Conservation (phyloP, 805 yeast species). For the Yarrowia sp. region DNA sequence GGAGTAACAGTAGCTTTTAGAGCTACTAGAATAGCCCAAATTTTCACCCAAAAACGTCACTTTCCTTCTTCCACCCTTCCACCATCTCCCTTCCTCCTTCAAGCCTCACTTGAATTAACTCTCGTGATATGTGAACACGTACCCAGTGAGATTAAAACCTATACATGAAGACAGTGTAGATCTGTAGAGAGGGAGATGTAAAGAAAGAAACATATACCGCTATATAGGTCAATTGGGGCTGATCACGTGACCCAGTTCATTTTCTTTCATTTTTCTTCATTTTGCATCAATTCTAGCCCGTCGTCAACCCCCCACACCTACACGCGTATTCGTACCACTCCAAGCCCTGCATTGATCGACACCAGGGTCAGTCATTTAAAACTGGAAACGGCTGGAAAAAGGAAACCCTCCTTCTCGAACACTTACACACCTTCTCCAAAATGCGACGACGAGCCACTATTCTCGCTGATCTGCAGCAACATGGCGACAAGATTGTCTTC, state of each 20-base stretch:
- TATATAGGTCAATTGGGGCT: not conserved
- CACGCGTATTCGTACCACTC: not conserved
- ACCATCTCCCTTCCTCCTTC: not conserved
- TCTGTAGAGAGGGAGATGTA: not conserved
- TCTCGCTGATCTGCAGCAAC: conserved; percentile 11
- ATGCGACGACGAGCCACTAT: conserved; percentile 24
- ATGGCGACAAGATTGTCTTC: conserved; percentile 22
- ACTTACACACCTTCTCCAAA: not conserved
- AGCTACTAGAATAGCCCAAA: no score
- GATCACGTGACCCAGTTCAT: no score
- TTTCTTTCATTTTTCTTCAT: no score
- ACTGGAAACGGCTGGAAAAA: not conserved
- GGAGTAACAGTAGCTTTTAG: no score
- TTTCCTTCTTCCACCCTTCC: no score
- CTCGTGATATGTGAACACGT: conserved; percentile 11
- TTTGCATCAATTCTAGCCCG: no score
- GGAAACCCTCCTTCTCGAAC: not conserved
- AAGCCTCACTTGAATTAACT: not conserved
- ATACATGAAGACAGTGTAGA: not conserved
- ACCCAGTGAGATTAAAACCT: not conserved
- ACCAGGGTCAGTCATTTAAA: conserved; percentile 28
- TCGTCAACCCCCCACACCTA: not conserved
- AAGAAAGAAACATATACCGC: not conserved
- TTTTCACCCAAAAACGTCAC: no score
- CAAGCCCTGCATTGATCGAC: conserved; percentile 33